A percentile compares a stretch with the other conserved stretches of the same genome.
phyloP scores from a whole-genome alignment of 495 filamentous ascomycete genomes.

The Trichocladium uniseriatum region DNA sequence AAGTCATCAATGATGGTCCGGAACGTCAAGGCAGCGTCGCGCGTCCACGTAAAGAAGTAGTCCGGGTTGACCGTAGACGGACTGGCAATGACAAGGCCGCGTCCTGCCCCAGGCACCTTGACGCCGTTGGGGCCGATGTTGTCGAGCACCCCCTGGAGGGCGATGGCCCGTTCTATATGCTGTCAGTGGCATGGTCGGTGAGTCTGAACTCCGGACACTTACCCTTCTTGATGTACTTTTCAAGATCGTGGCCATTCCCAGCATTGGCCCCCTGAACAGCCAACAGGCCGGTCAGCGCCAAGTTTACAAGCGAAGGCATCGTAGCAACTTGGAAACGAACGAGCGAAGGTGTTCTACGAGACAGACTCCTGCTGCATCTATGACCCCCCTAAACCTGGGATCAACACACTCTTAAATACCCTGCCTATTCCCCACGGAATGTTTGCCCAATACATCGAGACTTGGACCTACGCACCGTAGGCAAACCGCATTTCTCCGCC shows the following conservation, averaged over 20 bases:
- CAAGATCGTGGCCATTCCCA: background rate
- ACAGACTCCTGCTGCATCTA: too few relatives aligned
- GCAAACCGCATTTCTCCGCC: too few relatives aligned
- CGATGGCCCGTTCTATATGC: slow-evolving; percentile 35
- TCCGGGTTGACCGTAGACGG: slow-evolving; percentile 46
- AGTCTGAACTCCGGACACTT: background rate
- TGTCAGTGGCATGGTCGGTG: background rate
- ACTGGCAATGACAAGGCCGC: slow-evolving; percentile 52
- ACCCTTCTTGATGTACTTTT: slow-evolving; percentile 6
- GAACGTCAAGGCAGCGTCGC: slow-evolving; percentile 54
- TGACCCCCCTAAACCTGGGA: too few relatives aligned
- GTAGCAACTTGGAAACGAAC: background rate
- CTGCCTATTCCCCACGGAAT: too few relatives aligned
- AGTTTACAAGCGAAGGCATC: background rate
- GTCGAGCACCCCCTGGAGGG: slow-evolving; percentile 40
- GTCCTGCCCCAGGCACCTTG: slow-evolving; percentile 33
- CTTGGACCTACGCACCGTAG: too few relatives aligned
- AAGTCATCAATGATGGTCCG: slow-evolving; percentile 52
- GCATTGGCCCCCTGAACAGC: background rate
- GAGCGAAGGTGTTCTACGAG: too few relatives aligned
- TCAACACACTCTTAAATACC: too few relatives aligned
- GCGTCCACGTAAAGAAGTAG: slow-evolving; percentile 58
- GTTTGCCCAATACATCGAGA: too few relatives aligned
- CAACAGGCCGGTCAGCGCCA: background rate
- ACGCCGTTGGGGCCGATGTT: slow-evolving; percentile 50